phyloP scores from a whole-genome alignment of 2,329 filamentous ascomycete genomes.

The Leptographium flavum region DNA sequence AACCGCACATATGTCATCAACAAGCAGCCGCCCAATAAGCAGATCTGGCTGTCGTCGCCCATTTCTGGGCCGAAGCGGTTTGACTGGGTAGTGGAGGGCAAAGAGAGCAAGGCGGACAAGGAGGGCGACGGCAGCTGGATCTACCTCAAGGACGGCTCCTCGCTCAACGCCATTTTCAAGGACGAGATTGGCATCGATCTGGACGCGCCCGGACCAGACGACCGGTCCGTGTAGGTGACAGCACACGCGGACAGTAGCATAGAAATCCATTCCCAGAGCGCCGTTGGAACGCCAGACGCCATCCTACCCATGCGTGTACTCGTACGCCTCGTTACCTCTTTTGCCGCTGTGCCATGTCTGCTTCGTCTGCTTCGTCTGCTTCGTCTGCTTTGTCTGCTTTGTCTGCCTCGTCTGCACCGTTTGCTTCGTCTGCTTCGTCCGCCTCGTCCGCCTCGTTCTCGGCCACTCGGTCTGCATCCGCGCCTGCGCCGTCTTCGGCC shows the following conservation, averaged over 20 bases:
- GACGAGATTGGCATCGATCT: slow-evolving; percentile 63
- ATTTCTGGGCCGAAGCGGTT: slow-evolving; percentile 85
- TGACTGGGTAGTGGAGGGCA: slow-evolving; percentile 58
- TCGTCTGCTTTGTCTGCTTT: not conserved
- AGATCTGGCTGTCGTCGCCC: slow-evolving; percentile 91
- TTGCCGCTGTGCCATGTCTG: no score
- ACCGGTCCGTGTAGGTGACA: not conserved
- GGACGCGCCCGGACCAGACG: not conserved
- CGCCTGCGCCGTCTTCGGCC: slow-evolving; percentile 7
- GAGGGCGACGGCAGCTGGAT: slow-evolving; percentile 61
- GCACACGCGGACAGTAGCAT: no score
- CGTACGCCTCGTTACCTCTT: no score
- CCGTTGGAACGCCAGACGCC: not conserved
- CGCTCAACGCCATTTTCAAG: slow-evolving; percentile 56
- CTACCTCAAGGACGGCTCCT: slow-evolving; percentile 71
- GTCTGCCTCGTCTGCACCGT: not conserved
- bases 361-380: not conserved
- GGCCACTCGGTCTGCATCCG: not conserved
- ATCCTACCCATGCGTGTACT: no score
- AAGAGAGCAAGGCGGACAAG: slow-evolving; percentile 43
- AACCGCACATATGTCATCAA: slow-evolving; percentile 85
- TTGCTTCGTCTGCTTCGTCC: not conserved
- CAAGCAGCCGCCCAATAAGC: slow-evolving; percentile 96
- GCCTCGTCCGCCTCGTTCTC: not conserved
- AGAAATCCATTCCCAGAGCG: no score